phyloP scores from a whole-genome alignment of 1,284 basidiomycete species.

The Ceratobasidium theobromae region DNA sequence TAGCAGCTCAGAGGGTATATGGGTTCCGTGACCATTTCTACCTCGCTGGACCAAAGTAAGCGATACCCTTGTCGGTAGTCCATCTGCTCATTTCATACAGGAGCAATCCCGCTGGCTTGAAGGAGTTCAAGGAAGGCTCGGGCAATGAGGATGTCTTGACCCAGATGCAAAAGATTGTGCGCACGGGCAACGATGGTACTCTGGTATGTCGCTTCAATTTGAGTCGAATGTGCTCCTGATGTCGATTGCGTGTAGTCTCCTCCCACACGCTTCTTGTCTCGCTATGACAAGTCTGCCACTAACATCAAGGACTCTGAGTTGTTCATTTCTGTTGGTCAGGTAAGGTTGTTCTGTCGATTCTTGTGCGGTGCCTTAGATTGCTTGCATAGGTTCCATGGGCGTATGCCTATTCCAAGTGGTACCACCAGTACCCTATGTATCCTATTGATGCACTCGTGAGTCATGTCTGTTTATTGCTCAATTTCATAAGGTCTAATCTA shows the following conservation, averaged over 20 bases:
- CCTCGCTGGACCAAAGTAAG: conserved; percentile 44
- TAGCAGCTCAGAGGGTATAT: conserved; percentile 44
- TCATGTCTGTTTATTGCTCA: neutral
- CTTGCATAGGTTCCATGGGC: conserved; percentile 53
- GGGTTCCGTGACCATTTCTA: conserved; percentile 52
- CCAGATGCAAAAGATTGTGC: conserved; percentile 51
- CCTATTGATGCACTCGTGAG: conserved; percentile 49
- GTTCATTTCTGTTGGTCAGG: conserved; percentile 54
- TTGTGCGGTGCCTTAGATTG: neutral
- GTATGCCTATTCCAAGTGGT: conserved; percentile 53
- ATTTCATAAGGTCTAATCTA: neutral
- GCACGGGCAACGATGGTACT: conserved; percentile 45
- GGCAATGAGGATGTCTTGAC: conserved; percentile 44
- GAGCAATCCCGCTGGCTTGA: conserved; percentile 41
- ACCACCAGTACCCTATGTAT: conserved; percentile 55
- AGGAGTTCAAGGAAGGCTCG: neutral
- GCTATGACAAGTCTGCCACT: conserved; percentile 57
- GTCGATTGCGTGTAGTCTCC: conserved; percentile 35
- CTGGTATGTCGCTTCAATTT: conserved; percentile 38
- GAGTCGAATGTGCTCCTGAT: neutral
- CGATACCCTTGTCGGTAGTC: neutral
- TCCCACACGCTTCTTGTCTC: conserved; percentile 52
- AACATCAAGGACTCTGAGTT: conserved; percentile 56
- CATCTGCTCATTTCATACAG: neutral
- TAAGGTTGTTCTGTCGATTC: conserved; percentile 39